Evolutionary conservation across 305 asterid species (phyloP), one percentile per base, ranked within the genome.

Genomic region (Fraxinus paxiana): DNA sequence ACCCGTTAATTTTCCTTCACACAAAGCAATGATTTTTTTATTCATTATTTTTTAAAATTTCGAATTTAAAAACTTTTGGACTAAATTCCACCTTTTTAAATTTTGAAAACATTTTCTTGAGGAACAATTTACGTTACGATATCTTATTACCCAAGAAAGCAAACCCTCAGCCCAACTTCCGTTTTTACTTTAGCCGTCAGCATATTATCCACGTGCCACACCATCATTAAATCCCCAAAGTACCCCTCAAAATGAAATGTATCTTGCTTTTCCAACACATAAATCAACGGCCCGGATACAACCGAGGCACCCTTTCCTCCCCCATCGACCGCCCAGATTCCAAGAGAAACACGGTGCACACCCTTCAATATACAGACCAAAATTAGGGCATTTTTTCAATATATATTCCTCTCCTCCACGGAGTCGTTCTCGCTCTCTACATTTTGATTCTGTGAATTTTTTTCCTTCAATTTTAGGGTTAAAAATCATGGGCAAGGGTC

Each of bases 401-500:
- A 81, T 85, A 63, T 77, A 79, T 77, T 38, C 83, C 28, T 48
- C 76, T 1, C 15, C 77, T 48, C 80, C 63, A 18, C 48, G 18
- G 33, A 54, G 10, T 54, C 26, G 65, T 17, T 6, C 35, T 35
- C 79, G 83, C 82, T 73, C 82, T 24, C 34, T 24, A n/a, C 81
- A 54, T 78, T 73, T 26, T 51, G 69, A 73, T 72, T 18, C 30
- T 79, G 81, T 43, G 10, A 37, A 35, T 31, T 81, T 38, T 48
- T 41, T 31, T 17, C 82, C 72, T 82, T 37, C 81, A 8, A 75
- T 82, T 81, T 80, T 38, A 77, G 78, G 75, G 82, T 30, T 81
- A 71, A 72, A 63, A 79, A 87, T 34, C 82, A 93, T 92, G 98
- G 92, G 87, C 75, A 93, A 90, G 87, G 96, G 98, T 84, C 98